Base-by-base conservation (phyloP, 2,329 filamentous ascomycete genomes). In the Verticillium zaregamsianum region DNA sequence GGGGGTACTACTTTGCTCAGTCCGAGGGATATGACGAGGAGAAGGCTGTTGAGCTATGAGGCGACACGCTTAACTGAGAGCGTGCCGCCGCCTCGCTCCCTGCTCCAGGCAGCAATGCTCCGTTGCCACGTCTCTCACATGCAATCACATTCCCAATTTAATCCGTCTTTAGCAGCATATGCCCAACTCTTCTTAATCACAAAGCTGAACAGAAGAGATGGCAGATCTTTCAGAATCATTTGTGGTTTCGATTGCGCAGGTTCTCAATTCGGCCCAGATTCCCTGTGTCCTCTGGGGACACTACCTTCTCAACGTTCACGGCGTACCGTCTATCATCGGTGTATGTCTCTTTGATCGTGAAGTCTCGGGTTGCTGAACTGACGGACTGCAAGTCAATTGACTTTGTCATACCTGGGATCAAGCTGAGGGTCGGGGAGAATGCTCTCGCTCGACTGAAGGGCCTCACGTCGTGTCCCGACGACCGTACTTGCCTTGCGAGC, bases 1-100 rank as follows among this genome's bases (percentile, higher is more conserved):
- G 69, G 58, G 77, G 78, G 0, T 78, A 77, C 66, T 28, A 28
- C 6, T 28, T 28, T 28, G 5, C 28, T 5, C 28, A 28, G 28
- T 28, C 28, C 5, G 28, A 28, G 28, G 28, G 28, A 6, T 28
- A 28, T 28, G 28, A 28, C 28, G 28, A 28, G 28, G 5, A 28
- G 28, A 28, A 5, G 28, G 28, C 6, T 28, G 28, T 28, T 28
- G 28, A 28, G 28, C 6, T 28, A 28, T 28, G 28, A 28, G 6
- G 28, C 28, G 6, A 28, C 28, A 5, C 28, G 28, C 28, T 28
- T 28, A 28, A 28, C 6, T 28, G 28, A 28, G 28, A 28, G 28
- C 28, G 28, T 28, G 28, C 28, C 28, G n/a, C n/a, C n/a, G n/a
- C n/a, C n/a, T n/a, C n/a, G n/a, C n/a, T n/a, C n/a, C n/a, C n/a